Base-by-base conservation (phyloP, 225 moss, liverwort and hornwort species). In the Thuidium tamariscinum region DNA sequence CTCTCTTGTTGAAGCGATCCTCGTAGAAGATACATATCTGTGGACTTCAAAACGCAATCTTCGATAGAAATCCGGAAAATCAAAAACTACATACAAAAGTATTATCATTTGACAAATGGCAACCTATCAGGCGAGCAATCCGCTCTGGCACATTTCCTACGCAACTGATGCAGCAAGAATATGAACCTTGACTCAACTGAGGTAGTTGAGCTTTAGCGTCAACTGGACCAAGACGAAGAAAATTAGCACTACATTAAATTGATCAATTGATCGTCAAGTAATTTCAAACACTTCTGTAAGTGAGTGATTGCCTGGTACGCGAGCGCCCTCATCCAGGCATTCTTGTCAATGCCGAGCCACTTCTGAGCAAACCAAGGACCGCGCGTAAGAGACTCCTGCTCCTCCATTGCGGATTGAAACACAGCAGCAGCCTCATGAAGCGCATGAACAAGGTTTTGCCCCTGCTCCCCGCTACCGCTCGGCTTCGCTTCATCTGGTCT, bases 351-450 rank as follows among this genome's bases (percentile, higher is more conserved):
- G 42, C 92, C 93, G 36, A 93, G 90, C 91, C 93, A 93, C 82
- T 90, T 91, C 86, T 92, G 90, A 71, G 93, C 92, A 88, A 93
- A 93, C 93, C 93, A 93, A 81, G 93, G 92, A 16, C 92, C 93
- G 16, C 92, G 89, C 62, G 93, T 92, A 25, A 93, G 91, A 34
- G 89, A 87, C 68, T 89, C 88, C 59, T 93, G 93, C 23, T 93
- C 91, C 86, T 93, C 93, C 93, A 93, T 90, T 27, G 93, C 92
- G 62, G 93, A 92, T 85, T 92, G 92, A 46, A 93, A 91, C n/a
- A 93, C 88, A 81, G 88, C 55, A 60, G 93, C 92, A 23, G 93
- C 88, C 71, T 93, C 92, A 89, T 92, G 93, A 63, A 93, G 89
- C 72, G 90, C 93, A 71, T 87, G 92, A 29, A 92, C 91, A 79